Base-by-base conservation (phyloP, 2,329 filamentous ascomycete species). In the Fusarium coicis region DNA sequence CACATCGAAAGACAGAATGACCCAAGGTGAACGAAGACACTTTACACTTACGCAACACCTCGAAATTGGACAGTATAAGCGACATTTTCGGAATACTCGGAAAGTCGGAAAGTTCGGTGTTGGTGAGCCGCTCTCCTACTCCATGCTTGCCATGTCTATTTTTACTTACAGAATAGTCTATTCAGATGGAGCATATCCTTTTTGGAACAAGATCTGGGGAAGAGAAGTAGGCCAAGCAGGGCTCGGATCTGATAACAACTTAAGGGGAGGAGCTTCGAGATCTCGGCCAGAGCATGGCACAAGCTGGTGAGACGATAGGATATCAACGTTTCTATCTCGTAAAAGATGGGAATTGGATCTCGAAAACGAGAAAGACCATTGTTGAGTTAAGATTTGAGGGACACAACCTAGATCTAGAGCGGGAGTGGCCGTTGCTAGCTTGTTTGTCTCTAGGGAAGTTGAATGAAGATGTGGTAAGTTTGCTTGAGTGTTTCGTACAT, bases 371-470 rank as follows among this genome's bases (percentile, higher is more conserved):
- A 40, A 39, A 68, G 26, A 7, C 23, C 43, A n/a, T n/a, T 43
- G 30, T n/a, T 28, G 11, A 46, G 40, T 28, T 46, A 37, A 60
- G n/a, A 52, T 66, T 23, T 34, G 16, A 57, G 37, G 50, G 28
- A 50, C 26, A 28, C 36, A 26, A 55, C 39, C 43, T 40, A 32
- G 21, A 53, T 52, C 40, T 57, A 40, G 55, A 53, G 53, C 71
- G 71, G 71, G 71, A 72, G 67, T 56, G 66, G 68, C 71, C 71
- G 71, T 55, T 57, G 34, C 43, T 73, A 74, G 70, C 36, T 26
- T 39, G 21, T 15, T 44, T 23, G 37, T 42, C 39, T 57, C 52
- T 8, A 39, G 16, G 39, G 50, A 60, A 46, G 26, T 11, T 56
- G 23, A 30, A 14, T n/a, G 10, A 18, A 43, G 26, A 55, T 32